Base-by-base conservation (phyloP, 192 early-diverging fungal species). In the Borealophlyctis nickersoniae region DNA sequence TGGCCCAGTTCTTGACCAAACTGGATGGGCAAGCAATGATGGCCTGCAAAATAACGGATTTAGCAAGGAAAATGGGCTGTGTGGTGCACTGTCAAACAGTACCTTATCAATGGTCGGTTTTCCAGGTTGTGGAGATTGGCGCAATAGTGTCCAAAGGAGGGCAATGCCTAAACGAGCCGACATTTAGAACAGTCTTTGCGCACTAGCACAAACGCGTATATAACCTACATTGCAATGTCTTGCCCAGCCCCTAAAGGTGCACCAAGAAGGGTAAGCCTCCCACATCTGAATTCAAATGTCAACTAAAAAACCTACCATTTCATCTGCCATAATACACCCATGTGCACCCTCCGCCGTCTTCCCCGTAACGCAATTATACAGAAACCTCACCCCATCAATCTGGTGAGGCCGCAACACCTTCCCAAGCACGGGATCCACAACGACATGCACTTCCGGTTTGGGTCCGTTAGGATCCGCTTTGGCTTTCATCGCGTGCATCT, bases 291-390 rank as follows among this genome's bases (percentile, higher is more conserved):
- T n/a, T n/a, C 45, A 48, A 9, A 9, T 9, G 11, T 31, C 34
- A 23, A 19, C 14, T 59, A 48, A 36, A 7, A 23, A 69, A 29
- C 50, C 24, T 56, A 83, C 77, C 80, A 98, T 96, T 66, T 99
- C 98, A 75, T 99, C 98, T 1, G 98, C 98, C 94, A 98, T 98
- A 55, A 99, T 99, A 62, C 93, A 96, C 63, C 95, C 98, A 69
- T 81, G 91, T 0, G 90, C 89, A 67, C 88, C 79, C 26, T 83
- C 74, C 31, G 83, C 75, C 16, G 86, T 82, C 26, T 62, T 66
- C n/a, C 93, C 96, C 26, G 92, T 98, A 0, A 89, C 85, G 75
- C 98, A 99, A 33, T 91, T 86, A 78, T 91, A 99, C 65, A 99
- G 74, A 67, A 99, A 99, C 63, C 84, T 75, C 2, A 99, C 93